Conservation (phyloP, 768 basidiomycete genomes). For the Lactifluus volemus region DNA sequence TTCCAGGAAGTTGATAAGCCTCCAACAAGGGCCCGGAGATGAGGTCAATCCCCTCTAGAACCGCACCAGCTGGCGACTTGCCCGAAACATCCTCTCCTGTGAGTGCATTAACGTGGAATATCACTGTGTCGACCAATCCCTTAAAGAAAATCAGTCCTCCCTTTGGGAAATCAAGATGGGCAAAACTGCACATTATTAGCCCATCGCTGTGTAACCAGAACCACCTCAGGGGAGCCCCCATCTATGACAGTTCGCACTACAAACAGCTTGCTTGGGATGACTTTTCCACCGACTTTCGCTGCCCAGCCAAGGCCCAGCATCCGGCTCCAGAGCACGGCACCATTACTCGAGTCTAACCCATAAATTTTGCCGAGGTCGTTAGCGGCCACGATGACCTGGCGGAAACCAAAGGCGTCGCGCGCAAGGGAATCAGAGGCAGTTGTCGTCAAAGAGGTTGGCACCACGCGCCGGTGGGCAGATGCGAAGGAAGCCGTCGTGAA, state of each 20-base stretch:
- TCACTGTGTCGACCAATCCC: slow-evolving; percentile 58
- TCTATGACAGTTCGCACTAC: slow-evolving; percentile 41
- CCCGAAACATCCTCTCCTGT: slow-evolving; percentile 55
- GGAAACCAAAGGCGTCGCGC: slow-evolving; percentile 80
- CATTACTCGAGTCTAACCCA: slow-evolving; percentile 73
- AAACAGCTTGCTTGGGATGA: slow-evolving; percentile 56
- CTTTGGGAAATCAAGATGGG: background rate
- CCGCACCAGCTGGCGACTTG: slow-evolving; percentile 26
- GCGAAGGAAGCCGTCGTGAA: slow-evolving; percentile 64
- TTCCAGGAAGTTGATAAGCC: slow-evolving; percentile 40
- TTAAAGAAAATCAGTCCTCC: slow-evolving; percentile 24
- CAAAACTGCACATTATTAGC: slow-evolving; percentile 46
- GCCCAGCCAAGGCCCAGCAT: slow-evolving; percentile 69
- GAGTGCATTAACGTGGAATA: slow-evolving; percentile 72
- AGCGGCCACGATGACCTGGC: slow-evolving; percentile 69
- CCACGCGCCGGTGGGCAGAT: slow-evolving; percentile 34
- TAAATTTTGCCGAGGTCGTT: slow-evolving; percentile 69
- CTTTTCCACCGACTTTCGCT: slow-evolving; percentile 41
- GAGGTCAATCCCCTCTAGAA: slow-evolving; percentile 51
- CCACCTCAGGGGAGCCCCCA: slow-evolving; percentile 43
- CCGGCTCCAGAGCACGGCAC: slow-evolving; percentile 71
- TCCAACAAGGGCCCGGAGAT: slow-evolving; percentile 53
- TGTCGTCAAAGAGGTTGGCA: slow-evolving; percentile 26
- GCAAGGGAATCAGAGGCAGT: slow-evolving; percentile 33
- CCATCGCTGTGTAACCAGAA: slow-evolving; percentile 50